phyloP scores from a whole-genome alignment of 331 rosid genomes.

The Acacia pycnantha region DNA sequence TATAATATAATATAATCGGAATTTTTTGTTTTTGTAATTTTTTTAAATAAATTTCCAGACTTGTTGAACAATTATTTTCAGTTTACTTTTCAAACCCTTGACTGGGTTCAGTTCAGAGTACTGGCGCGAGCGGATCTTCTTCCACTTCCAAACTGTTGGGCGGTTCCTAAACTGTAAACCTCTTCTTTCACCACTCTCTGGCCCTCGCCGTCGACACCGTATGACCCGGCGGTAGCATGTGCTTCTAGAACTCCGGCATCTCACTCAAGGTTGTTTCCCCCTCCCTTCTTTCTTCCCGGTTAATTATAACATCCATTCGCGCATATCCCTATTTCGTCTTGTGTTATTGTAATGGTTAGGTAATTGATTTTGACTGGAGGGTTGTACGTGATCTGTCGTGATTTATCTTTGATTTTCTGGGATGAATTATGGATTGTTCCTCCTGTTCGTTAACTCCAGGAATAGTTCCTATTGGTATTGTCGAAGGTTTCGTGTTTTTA shows the following conservation, averaged over 20 bases:
- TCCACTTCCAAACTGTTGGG: background rate
- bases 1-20: background rate
- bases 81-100: background rate
- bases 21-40: background rate
- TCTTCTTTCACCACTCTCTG: background rate
- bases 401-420: background rate
- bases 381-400: slow-evolving; percentile 5
- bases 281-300: background rate
- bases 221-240: background rate
- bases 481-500: background rate
- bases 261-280: background rate
- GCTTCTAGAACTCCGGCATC: background rate
- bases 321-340: background rate
- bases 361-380: background rate
- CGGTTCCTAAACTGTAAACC: background rate
- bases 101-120: background rate
- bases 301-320: background rate
- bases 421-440: background rate
- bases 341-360: background rate
- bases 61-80: background rate
- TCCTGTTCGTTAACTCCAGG: background rate
- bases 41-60: background rate
- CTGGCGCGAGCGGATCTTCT: background rate
- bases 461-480: background rate
- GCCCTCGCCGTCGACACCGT: background rate